These are phyloP conservation scores for Eragrostis curvula DNA, from an alignment of 176 grass and related monocot genomes.

Conservation along the genomic window DNA sequence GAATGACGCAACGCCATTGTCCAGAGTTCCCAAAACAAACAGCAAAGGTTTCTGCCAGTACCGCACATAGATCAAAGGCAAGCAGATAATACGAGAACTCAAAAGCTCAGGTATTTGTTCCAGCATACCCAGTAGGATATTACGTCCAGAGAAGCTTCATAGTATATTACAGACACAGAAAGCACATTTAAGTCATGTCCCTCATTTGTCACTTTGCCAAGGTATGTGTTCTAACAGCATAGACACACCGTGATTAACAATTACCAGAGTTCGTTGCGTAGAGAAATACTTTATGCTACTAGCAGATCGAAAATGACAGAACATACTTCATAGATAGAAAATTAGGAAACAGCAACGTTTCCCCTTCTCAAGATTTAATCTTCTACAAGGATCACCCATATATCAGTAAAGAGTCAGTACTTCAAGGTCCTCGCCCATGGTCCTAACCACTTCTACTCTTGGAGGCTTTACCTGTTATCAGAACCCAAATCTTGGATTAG, in stretches of 20 bases:
- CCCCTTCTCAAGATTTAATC: no score
- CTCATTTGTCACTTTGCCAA: not conserved
- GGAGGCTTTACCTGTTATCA: no score
- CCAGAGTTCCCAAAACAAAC: no score
- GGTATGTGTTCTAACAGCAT: not conserved
- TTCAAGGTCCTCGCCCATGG: no score
- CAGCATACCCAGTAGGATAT: not conserved
- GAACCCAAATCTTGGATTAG: no score
- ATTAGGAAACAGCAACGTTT: not conserved
- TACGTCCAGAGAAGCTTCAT: not conserved
- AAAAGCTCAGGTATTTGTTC: no score
- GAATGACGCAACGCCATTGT: no score
- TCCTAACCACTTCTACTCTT: no score
- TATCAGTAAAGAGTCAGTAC: no score
- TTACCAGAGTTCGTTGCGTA: not conserved
- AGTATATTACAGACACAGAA: not conserved
- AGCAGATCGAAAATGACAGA: not conserved
- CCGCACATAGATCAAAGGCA: not conserved
- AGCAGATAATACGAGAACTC: not conserved
- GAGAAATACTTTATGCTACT: not conserved
- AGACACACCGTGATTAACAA: not conserved
- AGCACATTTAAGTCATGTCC: not conserved
- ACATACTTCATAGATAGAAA: not conserved
- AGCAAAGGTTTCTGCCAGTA: not conserved
- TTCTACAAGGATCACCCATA: no score